Base-by-base conservation (phyloP, 75 land plant genomes). In the Selaginella moellendorffii region DNA sequence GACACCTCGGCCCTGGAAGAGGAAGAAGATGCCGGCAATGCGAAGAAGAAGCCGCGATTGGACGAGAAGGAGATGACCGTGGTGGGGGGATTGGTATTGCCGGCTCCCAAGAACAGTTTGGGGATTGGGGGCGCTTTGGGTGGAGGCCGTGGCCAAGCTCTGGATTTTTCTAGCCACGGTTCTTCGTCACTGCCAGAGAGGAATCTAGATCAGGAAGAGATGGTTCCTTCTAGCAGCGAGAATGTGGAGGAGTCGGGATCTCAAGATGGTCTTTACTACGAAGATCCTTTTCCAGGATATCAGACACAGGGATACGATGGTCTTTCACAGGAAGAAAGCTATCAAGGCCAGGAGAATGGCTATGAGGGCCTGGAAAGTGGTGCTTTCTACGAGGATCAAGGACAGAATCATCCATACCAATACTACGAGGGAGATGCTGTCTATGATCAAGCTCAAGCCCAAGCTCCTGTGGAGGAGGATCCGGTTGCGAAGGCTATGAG, bases 71-170 rank as follows among this genome's bases (percentile, higher is more conserved):
- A 36, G 27, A 18, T 23, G 0, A 24, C 69, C 63, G 54, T 64
- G 27, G 30, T 66, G 54, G 65, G 66, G 52, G 5, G 24, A 17
- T 0, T 17, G 51, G 52, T 79, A 0, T 42, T 81, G 24, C 83
- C 83, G 8, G 61, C 77, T 8, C 83, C 83, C 2, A 81, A 79
- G 78, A 64, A 83, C 23, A 54, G 67, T 54, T 26, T 72, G 0
- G 52, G 75, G 1, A 29, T 25, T 5, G 66, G 61, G 5, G 29
- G 63, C 26, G 74, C 70, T 18, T 1, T 54, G 20, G 78, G 74
- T 2, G 1, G 31, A 26, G 26, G 64, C 64, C 0, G 69, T 59
- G 62, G 64, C 26, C 22, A 27, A 64, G 66, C 24, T 14, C 10
- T 26, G 46, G 19, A 53, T 20, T 24, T 64, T 31, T 64, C 14